Base-by-base conservation (phyloP, 1,284 basidiomycete genomes). In the Sanghuangporus weigelae region DNA sequence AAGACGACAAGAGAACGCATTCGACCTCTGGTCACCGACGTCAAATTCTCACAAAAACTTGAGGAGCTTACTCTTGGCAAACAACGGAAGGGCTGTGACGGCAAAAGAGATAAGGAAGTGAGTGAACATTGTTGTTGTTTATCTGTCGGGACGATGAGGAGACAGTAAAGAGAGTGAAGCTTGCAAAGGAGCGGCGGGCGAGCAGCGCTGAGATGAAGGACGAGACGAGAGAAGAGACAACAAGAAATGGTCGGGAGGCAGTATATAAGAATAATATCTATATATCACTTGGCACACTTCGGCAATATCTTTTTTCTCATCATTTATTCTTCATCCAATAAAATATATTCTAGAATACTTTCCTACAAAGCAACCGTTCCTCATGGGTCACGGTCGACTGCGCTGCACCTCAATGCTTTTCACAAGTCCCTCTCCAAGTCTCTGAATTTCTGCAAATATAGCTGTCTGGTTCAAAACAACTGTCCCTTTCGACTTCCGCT, bases 341-440 rank as follows among this genome's bases (percentile, higher is more conserved):
- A 19, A 57, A 57, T 14, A 57, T 26, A 36, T 56, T 56, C 36
- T 56, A 42, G 16, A 7, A 16, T 46, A 46, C 44, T 46, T 46
- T 46, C 10, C 44, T 31, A 31, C 44, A 46, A 46, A 11, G 7
- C 16, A 46, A 21, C 44, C 8, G 16, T 5, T 46, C 44, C 5
- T n/a, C 44, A n/a, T 31, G 2, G 26, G 26, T 46, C 44, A 46
- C 12, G 16, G 21, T 14, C 44, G 35, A 8, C 16, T 39, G 5
- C 36, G 54, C 35, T 77, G 75, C 8, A 79, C 69, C 1, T 69
- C 74, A 51, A 89, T 79, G 51, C 73, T 76, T 66, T 75, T 79
- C 1, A 98, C 76, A 50, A 98, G 71, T 0, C 91, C 92, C 35
- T 78, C 71, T 1, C 94, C 95, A 60, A 98, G 71, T 44, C 95